Conservation (phyloP, 192 early-diverging fungal species). For the Coemansia sp. region DNA sequence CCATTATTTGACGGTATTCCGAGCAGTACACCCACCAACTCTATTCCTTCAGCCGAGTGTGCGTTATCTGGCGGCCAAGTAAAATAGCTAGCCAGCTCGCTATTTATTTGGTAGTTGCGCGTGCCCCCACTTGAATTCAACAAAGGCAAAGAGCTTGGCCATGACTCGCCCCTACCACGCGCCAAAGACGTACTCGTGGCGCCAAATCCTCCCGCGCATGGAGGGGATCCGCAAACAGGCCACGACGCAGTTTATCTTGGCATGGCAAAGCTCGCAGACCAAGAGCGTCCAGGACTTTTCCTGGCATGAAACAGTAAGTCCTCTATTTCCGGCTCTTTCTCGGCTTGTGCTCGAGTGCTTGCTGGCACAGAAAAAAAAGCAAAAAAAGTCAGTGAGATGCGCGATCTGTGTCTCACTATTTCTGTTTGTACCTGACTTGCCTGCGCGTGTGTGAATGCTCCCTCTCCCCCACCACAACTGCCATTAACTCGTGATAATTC, state of each 20-base stretch:
- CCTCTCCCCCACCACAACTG: neutral
- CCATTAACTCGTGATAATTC: neutral
- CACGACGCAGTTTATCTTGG: constrained; percentile 47
- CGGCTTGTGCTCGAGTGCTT: neutral
- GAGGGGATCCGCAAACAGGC: constrained; percentile 51
- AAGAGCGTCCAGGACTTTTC: constrained; percentile 35
- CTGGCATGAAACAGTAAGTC: constrained; percentile 55
- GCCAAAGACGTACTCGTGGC: constrained; percentile 40
- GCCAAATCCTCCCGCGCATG: constrained; percentile 51
- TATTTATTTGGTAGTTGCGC: neutral
- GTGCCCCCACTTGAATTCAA: neutral
- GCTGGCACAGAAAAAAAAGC: neutral
- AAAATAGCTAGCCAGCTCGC: neutral
- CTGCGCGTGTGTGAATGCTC: neutral
- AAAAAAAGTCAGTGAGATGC: constrained; percentile 2
- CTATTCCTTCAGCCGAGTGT: neutral
- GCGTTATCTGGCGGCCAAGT: neutral
- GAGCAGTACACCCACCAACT: neutral
- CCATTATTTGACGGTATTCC: neutral
- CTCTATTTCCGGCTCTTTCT: neutral
- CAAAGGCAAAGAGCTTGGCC: neutral
- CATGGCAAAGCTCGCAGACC: constrained; percentile 37
- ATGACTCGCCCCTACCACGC: constrained; percentile 17
- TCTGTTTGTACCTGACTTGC: constrained; percentile 1
- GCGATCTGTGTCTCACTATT: constrained; percentile 1